Evolutionary conservation across 106 monocot genomes (phyloP), one percentile per base, ranked within the genome.

Genomic region (Acorus gramineus): DNA sequence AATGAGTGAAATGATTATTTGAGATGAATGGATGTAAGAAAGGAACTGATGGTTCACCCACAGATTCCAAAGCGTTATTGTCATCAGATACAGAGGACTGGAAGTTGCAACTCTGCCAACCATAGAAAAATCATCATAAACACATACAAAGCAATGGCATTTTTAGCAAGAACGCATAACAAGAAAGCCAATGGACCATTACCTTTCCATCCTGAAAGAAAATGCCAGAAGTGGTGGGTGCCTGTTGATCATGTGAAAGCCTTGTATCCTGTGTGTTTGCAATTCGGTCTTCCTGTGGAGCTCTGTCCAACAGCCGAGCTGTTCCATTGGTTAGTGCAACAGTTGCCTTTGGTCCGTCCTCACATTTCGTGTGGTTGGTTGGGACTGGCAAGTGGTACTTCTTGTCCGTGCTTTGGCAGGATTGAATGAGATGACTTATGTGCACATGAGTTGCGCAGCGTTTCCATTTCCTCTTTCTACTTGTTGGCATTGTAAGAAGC

Each of bases 371-470:
- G 5, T 49, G 60, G 14, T 47, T 42, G 0, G 3, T 4, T 49
- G 49, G 60, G 4, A 53, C 8, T 2, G 42, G 49, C 43, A 46
- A 49, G 3, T 60, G 50, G 0, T 8, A 8, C 44, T 47, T 60
- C 43, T 71, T 71, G 57, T 74, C 74, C 7, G 49, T 42, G 7
- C 64, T 63, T 52, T 69, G 72, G 60, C 66, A 55, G 61, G 65
- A 57, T 42, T 55, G 59, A 49, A 83, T 79, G 5, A 79, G 60
- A 73, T 73, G 72, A 50, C 79, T 58, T 54, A 79, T 61, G 55
- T 61, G 66, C 3, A 83, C 75, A 69, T 83, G 83, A 46, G 66
- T 73, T 10, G 55, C 14, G 64, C 76, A 78, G 55, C 49, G 75
- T 49, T 61, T 81, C 78, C 76, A 70, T 8, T 56, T 10, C 14